These are phyloP conservation scores for Candida multigemmis DNA, from an alignment of 805 yeast genomes.

Conservation along the genomic window DNA sequence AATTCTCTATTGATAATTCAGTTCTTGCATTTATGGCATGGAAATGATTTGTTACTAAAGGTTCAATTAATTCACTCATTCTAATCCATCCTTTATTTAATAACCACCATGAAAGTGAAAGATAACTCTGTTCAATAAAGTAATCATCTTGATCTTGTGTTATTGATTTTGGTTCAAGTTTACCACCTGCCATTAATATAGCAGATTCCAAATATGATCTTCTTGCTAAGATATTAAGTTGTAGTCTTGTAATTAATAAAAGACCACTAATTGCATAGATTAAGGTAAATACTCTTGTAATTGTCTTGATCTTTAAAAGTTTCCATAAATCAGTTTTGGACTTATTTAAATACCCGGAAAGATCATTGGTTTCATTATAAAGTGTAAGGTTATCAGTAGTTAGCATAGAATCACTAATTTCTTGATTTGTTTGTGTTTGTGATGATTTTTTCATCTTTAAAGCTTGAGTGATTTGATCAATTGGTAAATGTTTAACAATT, in stretches of 20 bases:
- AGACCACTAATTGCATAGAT: constrained; percentile 62
- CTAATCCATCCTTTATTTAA: constrained; percentile 76
- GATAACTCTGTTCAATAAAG: constrained; percentile 67
- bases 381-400: constrained; percentile 33
- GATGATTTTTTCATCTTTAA: constrained; percentile 48
- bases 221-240: constrained; percentile 82
- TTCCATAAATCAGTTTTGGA: constrained; percentile 63
- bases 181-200: constrained; percentile 54
- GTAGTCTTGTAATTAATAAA: constrained; percentile 73
- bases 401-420: constrained; percentile 34
- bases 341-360: constrained; percentile 15
- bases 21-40: constrained; percentile 61
- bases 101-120: constrained; percentile 91
- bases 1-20: constrained; percentile 55
- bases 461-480: constrained; percentile 64
- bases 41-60: constrained; percentile 52
- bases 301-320: constrained; percentile 63
- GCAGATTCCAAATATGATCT: constrained; percentile 78
- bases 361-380: constrained; percentile 10
- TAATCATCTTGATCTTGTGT: constrained; percentile 18
- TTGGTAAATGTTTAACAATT: constrained; percentile 52
- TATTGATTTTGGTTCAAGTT: constrained; percentile 5
- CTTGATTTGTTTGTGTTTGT: constrained; percentile 4
- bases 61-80: constrained; percentile 44
- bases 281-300: constrained; percentile 65